Evolutionary conservation across 2,329 filamentous ascomycete genomes (phyloP).

Genomic region (Calonectria pseudoreteaudii): DNA sequence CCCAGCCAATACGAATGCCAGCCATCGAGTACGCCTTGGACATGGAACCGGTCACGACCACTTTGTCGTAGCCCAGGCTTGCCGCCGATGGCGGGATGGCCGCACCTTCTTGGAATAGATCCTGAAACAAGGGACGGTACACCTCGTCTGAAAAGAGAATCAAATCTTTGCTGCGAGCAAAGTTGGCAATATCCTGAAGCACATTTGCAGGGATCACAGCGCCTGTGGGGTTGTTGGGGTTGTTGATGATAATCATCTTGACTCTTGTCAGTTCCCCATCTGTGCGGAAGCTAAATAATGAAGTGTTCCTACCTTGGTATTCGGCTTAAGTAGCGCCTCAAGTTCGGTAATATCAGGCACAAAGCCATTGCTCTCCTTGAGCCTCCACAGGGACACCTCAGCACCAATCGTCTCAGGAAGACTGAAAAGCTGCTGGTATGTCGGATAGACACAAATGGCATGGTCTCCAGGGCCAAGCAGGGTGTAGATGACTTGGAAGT

Average conservation of each 20-base stretch:
- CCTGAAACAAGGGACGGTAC: constrained; percentile 16
- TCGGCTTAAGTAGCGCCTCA: constrained; percentile 71
- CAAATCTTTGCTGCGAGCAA: constrained; percentile 12
- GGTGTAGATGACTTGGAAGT: constrained; percentile 82
- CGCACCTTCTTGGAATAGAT: constrained; percentile 46
- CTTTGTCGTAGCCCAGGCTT: constrained; percentile 76
- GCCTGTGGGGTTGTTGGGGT: constrained; percentile 22
- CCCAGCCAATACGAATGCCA: constrained; percentile 85
- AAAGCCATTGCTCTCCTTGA: constrained; percentile 73
- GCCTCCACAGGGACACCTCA: constrained; percentile 81
- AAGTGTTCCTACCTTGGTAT: constrained; percentile 71
- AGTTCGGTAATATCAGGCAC: constrained; percentile 76
- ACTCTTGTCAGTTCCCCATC: background rate
- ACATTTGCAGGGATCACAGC: constrained; percentile 2
- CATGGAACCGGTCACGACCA: constrained; percentile 82
- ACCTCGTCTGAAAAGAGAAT: constrained; percentile 24
- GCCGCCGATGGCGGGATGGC: constrained; percentile 72
- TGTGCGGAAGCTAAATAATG: too few relatives aligned
- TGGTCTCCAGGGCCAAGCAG: constrained; percentile 79
- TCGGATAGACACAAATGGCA: constrained; percentile 87
- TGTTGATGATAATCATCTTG: constrained; percentile 27
- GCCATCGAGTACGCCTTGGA: constrained; percentile 88
- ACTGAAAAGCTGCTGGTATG: constrained; percentile 86
- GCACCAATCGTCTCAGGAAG: constrained; percentile 81
- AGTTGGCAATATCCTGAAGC: constrained; percentile 10